A percentile compares a stretch with the other conserved stretches of the same genome.
Evolutionary conservation across 257 asterid species (phyloP).

Genomic region (Capsicum pubescens): DNA sequence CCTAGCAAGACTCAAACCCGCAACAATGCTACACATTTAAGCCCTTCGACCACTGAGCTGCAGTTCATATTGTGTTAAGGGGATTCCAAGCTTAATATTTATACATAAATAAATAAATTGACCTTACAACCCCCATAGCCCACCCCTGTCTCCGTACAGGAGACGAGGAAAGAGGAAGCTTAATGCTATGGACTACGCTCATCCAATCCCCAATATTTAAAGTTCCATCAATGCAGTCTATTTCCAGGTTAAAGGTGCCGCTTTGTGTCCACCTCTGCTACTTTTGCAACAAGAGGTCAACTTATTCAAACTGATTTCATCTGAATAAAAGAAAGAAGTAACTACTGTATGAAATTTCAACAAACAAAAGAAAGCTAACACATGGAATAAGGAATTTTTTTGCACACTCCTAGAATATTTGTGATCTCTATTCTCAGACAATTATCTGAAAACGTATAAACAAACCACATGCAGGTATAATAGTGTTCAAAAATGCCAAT

Average conservation of each 20-base stretch:
- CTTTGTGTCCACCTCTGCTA: not conserved
- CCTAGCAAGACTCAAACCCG: too few species aligned
- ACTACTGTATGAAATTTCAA: not conserved
- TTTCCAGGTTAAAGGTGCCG: slow-evolving; percentile 1
- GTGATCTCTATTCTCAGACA: not conserved
- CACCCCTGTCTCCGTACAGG: not conserved
- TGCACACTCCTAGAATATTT: not conserved
- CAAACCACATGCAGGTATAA: not conserved
- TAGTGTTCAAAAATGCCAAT: not conserved
- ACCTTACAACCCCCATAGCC: too few species aligned
- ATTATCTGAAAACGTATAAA: not conserved
- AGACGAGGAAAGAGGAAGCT: not conserved
- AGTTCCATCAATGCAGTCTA: not conserved
- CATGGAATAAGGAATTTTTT: not conserved
- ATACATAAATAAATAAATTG: too few species aligned
- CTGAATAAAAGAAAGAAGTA: not conserved
- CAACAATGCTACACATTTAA: too few species aligned
- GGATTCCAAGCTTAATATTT: too few species aligned
- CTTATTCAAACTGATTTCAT: not conserved
- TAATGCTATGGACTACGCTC: not conserved
- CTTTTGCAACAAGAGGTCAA: not conserved
- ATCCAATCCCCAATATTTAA: not conserved
- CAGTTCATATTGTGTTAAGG: too few species aligned
- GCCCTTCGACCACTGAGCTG: too few species aligned
- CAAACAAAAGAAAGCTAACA: not conserved